Base-by-base conservation (phyloP, 1,284 basidiomycete genomes). In the Ceratobasidium sp. region DNA sequence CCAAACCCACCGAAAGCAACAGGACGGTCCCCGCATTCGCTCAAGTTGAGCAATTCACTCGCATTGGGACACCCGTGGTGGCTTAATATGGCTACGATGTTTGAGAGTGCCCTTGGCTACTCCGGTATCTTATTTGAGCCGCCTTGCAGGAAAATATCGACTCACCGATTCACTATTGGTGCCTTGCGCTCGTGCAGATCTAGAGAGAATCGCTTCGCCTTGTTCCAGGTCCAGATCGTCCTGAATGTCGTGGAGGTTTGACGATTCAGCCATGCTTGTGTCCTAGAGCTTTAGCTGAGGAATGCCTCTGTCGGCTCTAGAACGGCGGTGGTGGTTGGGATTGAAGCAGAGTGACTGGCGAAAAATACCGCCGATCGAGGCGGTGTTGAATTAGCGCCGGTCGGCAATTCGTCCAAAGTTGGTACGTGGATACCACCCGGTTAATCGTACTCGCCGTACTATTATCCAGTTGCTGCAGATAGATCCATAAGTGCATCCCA, bases 1-100 rank as follows among this genome's bases (percentile, higher is more conserved):
- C 43, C 65, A 52, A 49, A 67, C 2, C 65, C 65, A 8, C 65
- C 65, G 22, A 49, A 29, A 9, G 65, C 65, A 2, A 49, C 13
- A 11, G 65, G 65, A 25, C 44, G 65, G 4, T 17, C 13, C 7
- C 44, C 46, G 65, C 44, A 67, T 17, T 52, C 6, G 7, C 44
- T 32, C 7, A n/a, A 44, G 22, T 49, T 17, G 11, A 67, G 43
- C 4, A 11, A 1, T 17, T 46, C 29, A 22, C 40, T 67, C 5
- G 46, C 44, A 29, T 67, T 44, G 22, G 11, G 43, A 19, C 65
- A 67, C 1, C 65, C 44, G 44, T 67, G 65, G 11, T 34, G 19
- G 25, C 8, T 19, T 25, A 67, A 29, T 37, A 52, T 17, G 15
- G n/a, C 22, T 11, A 49, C 19, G 2, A 67, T 51, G 3, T 67